Base-by-base conservation (phyloP, 2,329 filamentous ascomycete genomes). In the Beauveria asiatica region DNA sequence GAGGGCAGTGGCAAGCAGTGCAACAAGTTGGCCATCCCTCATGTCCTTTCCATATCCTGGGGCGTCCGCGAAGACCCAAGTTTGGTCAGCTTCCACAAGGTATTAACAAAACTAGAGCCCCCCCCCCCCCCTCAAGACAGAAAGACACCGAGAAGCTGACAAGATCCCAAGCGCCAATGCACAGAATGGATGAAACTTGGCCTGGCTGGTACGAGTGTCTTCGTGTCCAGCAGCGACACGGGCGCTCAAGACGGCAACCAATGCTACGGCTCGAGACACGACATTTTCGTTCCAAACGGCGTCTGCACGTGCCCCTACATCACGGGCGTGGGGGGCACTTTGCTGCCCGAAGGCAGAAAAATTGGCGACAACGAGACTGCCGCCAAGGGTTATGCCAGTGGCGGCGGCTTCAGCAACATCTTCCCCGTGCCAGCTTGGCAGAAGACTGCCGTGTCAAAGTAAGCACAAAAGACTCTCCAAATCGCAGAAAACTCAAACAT, bases 251-350 rank as follows among this genome's bases (percentile, higher is more conserved):
- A 69, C 7, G 21, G 67, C 63, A 54, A 61, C 63, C 63, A 61
- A 5, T 39, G 53, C 19, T 8, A 49, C 44, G 8, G n/a, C 17
- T 17, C 39, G 61, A 11, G 21, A 7, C 16, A 56, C 66, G 33
- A 37, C 33, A 37, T 37, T 5, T 45, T 67, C 70, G 60, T 70
- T 65, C 21, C 76, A 66, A 75, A 76, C 65, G 64, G 70, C 1
- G 67, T 70, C 23, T 73, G 76, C 3, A 62, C 8, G 77, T 80
- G 65, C 76, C 63, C 79, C 75, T 6, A 76, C 65, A 69, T 82
- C 25, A 80, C 77, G 0, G 72, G 76, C 4, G 78, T 82, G 3
- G 80, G 80, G 37, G 78, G 78, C 11, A 82, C 80, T 0, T 72
- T 77, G 65, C 70, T 81, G 33, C 67, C 69, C 33, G 70, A 70